Conservation (phyloP, 106 monocot species). For the Posidonia australis region DNA sequence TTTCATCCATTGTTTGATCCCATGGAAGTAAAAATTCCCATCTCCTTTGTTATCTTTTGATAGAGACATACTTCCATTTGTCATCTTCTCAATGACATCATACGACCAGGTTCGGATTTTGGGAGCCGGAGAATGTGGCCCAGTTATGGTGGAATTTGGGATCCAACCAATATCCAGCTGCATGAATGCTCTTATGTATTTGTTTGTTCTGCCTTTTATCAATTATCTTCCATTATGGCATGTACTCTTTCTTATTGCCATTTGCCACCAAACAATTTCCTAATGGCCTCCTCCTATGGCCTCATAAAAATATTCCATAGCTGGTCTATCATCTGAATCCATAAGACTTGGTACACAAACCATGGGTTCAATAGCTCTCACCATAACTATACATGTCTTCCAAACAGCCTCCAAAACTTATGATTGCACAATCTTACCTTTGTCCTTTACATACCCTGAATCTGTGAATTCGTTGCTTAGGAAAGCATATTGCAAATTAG, state of each 20-base stretch:
- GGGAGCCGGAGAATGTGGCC: not conserved
- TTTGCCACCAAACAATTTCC: not conserved
- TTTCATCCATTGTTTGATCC: not conserved
- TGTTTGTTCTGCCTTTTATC: not conserved
- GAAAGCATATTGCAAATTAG: not conserved
- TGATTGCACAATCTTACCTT: not conserved
- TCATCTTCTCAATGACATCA: not conserved
- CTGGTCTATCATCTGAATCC: not conserved
- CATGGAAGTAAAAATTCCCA: not conserved
- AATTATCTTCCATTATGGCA: constrained; percentile 1
- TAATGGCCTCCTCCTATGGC: constrained; percentile 1
- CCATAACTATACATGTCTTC: not conserved
- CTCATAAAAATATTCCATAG: not conserved
- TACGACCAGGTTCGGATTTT: not conserved
- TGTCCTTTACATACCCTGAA: not conserved
- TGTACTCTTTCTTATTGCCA: not conserved
- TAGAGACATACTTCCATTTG: not conserved
- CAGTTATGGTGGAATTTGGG: not conserved
- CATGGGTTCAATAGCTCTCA: not conserved
- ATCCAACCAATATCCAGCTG: not conserved
- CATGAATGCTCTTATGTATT: not conserved
- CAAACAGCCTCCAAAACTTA: not conserved
- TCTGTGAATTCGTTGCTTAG: not conserved
- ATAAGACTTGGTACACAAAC: not conserved
- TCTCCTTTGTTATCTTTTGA: not conserved